Evolutionary conservation across 805 yeast species (phyloP), one percentile per base, ranked within the genome.

Genomic region (Sugiyamaella floridensis): DNA sequence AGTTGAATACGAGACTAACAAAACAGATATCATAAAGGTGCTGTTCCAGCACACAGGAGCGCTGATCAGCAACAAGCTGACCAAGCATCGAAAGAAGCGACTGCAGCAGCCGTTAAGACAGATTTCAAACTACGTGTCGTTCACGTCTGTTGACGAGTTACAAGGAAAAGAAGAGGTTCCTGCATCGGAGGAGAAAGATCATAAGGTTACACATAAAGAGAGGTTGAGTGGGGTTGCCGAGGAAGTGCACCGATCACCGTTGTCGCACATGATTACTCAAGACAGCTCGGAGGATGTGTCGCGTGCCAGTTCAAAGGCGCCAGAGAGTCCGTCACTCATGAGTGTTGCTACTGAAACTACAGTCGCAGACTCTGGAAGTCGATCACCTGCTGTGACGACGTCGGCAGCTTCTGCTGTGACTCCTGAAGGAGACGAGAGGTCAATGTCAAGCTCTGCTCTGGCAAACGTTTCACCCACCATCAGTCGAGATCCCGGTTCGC

Each of bases 41-140:
- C 59, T 74, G 43, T 58, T 73, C 34, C 65, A 64, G n/a, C 76
- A 73, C 53, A 77, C 90, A 0, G 97, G 96, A 2, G 81, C 83
- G 53, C 78, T 92, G 48, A 64, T 90, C 37, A 82, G 85, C n/a
- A 88, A 88, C 64, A 89, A 87, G 67, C 70, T 92, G 37, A 72
- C 72, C 53, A 75, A 72, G 58, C 61, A 52, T 41, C 43, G 54
- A n/a, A 51, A 54, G 48, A 51, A 52, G 45, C 41, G 54, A 20
- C 15, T 43, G 55, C 47, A 54, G 50, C 52, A 55, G 49, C 58
- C 62, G 20, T 51, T 70, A 32, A 56, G 63, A 12, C 74, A 71
- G 58, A 60, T 71, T 18, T 57, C 70, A 1, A 60, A 64, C 40
- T 71, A 71, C 58, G 64, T 62, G 15, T 56, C 64, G 28, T 71